Base-by-base conservation (phyloP, 2,329 filamentous ascomycete genomes). In the Dothidotthia symphoricarpi region DNA sequence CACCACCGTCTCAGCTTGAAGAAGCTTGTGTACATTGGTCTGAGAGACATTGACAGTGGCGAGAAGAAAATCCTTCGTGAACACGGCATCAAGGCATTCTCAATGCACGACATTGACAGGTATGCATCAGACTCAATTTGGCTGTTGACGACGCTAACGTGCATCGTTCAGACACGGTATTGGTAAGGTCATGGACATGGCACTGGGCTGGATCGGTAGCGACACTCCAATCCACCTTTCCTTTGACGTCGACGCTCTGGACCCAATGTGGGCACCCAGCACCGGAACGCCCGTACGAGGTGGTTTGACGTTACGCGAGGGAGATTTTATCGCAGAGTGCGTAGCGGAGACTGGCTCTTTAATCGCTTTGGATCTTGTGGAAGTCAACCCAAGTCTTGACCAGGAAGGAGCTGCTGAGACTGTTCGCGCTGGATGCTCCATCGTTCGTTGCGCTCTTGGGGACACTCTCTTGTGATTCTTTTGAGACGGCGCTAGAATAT, bases 41-140 rank as follows among this genome's bases (percentile, higher is more conserved):
- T 98, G 59, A 78, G 93, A 28, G 93, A 97, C 63, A 89, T 97
- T 19, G 93, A 98, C 65, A 70, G 79, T n/a, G 87, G 82, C 28
- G 93, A 98, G 82, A 97, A 96, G 83, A 80, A 82, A 72, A 87
- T 96, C 45, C 73, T 98, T 49, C 78, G 84, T 41, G 88, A 97
- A 51, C 75, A 97, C 61, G 84, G 85, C 28, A 93, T 98, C 74
- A 91, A 88, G 75, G 91, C 91, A 3, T 98, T 97, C 63, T 91
- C 85, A 72, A 98, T 98, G 93, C 93, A 95, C 65, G 93, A 98
- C 64, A 86, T 98, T 67, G 93, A 98, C 69, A 78, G 81, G 85
- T 88, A 73, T 57, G 77, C 63, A 12, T 10, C 10, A 33, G 32
- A 34, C 7, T 24, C 26, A 9, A 22, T 5, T 22, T 6, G 19